Evolutionary conservation across 257 asterid species (phyloP).

Genomic region (Solanum paucissectum): DNA sequence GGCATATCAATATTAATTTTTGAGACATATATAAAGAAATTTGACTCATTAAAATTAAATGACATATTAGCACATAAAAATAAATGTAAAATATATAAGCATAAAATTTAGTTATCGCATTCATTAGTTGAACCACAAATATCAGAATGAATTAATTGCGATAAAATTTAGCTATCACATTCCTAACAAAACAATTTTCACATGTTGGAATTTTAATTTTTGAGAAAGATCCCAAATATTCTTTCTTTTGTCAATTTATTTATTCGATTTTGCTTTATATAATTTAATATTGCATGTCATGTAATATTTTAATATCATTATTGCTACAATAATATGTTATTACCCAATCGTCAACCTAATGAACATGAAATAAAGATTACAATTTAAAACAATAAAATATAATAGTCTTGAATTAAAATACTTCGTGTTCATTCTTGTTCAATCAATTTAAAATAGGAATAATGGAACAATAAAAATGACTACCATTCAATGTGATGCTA

Average conservation of each 20-base stretch:
- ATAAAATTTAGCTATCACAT: not conserved
- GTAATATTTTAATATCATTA: too few relatives aligned
- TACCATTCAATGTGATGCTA: not conserved
- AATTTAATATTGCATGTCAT: not conserved
- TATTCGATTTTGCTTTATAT: not conserved
- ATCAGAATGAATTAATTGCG: not conserved
- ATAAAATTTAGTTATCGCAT: rapidly evolving
- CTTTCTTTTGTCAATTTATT: not conserved
- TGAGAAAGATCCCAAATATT: not conserved
- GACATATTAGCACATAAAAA: not conserved
- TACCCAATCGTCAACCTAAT: not conserved
- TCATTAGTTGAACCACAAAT: not conserved
- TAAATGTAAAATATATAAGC: not conserved
- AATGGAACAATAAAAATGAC: too few relatives aligned
- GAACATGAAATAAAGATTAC: not conserved
- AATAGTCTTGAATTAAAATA: too few relatives aligned
- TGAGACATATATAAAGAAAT: too few relatives aligned
- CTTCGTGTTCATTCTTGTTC: not conserved
- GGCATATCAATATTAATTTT: too few relatives aligned
- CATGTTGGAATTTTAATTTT: not conserved
- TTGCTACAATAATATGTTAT: not conserved
- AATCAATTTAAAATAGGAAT: too few relatives aligned
- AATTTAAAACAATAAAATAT: too few relatives aligned
- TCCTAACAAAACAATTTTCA: not conserved
- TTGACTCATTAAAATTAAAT: too few relatives aligned